Conservation (phyloP, 2,329 filamentous ascomycete species). For the Colletotrichum karsti region DNA sequence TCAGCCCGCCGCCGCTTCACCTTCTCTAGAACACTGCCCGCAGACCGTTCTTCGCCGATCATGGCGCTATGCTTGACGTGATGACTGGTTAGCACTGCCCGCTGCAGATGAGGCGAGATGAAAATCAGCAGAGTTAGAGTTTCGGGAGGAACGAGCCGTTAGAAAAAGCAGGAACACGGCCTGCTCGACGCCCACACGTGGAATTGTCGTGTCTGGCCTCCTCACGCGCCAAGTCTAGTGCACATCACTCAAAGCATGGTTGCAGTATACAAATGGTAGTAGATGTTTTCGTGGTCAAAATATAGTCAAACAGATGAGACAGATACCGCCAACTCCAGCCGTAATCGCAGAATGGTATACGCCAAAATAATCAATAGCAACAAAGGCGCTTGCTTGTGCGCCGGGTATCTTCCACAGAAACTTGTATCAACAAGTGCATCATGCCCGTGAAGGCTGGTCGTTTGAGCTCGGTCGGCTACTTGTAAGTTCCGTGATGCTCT, state of each 20-base stretch:
- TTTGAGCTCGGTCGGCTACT: constrained; percentile 46
- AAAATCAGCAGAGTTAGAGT: neutral
- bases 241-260: neutral
- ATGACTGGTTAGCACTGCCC: neutral
- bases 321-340: neutral
- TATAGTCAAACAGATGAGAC: neutral
- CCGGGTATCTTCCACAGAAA: constrained; percentile 18
- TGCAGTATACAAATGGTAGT: neutral
- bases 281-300: neutral
- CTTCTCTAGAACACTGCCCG: too few species aligned
- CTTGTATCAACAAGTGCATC: neutral
- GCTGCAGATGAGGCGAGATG: neutral
- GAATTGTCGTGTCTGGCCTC: neutral
- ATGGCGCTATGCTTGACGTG: neutral
- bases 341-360: neutral
- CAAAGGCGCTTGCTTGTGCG: neutral
- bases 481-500: constrained; percentile 61
- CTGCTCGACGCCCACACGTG: neutral
- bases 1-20: too few species aligned
- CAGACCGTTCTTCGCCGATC: neutral
- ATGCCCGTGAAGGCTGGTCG: constrained; percentile 29
- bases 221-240: neutral
- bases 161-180: neutral
- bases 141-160: neutral
- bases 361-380: neutral